These are phyloP conservation scores for Nemania sp. DNA, from an alignment of 2,329 filamentous ascomycete genomes.

Conservation along the genomic window DNA sequence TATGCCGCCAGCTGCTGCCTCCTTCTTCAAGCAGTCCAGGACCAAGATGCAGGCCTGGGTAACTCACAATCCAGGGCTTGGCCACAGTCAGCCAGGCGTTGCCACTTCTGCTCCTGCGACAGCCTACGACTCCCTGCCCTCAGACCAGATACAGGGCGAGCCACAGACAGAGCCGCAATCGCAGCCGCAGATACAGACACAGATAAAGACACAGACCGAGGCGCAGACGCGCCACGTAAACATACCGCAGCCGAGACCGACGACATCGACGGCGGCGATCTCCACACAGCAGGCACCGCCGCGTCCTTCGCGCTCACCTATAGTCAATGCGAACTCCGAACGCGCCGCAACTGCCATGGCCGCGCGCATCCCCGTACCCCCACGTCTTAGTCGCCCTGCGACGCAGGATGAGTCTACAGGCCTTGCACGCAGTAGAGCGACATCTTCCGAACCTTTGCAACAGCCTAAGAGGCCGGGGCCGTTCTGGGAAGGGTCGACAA, in stretches of 20 bases:
- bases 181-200: neutral
- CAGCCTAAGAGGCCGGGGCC: slow-evolving; percentile 30
- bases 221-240: slow-evolving; percentile 19
- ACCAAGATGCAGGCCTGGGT: slow-evolving; percentile 43
- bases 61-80: slow-evolving; percentile 34
- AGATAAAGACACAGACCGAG: neutral
- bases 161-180: slow-evolving; percentile 22
- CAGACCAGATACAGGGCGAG: slow-evolving; percentile 8
- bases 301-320: slow-evolving; percentile 36
- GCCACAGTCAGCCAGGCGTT: slow-evolving; percentile 32
- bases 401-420: slow-evolving; percentile 32
- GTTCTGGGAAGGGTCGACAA: slow-evolving; percentile 42
- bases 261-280: slow-evolving; percentile 25
- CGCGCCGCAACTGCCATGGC: slow-evolving; percentile 30
- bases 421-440: slow-evolving; percentile 27
- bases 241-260: slow-evolving; percentile 21
- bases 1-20: slow-evolving; percentile 37
- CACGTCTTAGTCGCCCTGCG: slow-evolving; percentile 28
- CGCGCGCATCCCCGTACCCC: slow-evolving; percentile 29
- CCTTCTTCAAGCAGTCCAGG: slow-evolving; percentile 39
- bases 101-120: slow-evolving; percentile 32
- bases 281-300: slow-evolving; percentile 33
- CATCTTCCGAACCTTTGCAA: slow-evolving; percentile 33
- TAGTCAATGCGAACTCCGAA: slow-evolving; percentile 37
- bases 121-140: slow-evolving; percentile 23